Evolutionary conservation across 208 protist species (phyloP).

Genomic region (Naegleria fowleri): DNA sequence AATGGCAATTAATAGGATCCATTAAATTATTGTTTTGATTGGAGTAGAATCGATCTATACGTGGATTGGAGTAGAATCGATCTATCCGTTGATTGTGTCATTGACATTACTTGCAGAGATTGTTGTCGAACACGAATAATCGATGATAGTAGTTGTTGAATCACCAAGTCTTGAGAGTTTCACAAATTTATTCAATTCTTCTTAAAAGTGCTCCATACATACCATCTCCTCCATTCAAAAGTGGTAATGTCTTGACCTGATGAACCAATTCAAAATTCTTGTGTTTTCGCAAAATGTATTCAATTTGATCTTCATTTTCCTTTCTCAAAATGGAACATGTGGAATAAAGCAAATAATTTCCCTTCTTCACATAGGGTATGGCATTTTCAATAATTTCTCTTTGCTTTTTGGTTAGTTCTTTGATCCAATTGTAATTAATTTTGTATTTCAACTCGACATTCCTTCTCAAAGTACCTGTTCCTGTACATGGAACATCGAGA

Average conservation of each 20-base stretch:
- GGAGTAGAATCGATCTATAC: too few species aligned
- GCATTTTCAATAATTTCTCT: conserved; percentile 9
- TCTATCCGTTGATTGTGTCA: too few species aligned
- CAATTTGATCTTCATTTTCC: conserved; percentile 17
- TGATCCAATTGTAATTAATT: not conserved
- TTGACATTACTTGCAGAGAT: too few species aligned
- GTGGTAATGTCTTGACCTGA: not conserved
- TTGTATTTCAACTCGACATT: not conserved
- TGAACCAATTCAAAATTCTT: not conserved
- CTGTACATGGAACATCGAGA: not conserved
- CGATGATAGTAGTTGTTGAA: too few species aligned
- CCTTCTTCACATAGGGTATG: not conserved
- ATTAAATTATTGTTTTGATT: too few species aligned
- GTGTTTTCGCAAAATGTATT: not conserved
- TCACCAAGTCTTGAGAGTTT: too few species aligned
- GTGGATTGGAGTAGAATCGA: too few species aligned
- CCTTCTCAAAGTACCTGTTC: conserved; percentile 8
- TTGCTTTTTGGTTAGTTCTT: not conserved
- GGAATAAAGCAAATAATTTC: not conserved
- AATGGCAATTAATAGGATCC: not conserved
- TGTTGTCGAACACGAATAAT: too few species aligned
- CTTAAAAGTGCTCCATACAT: not conserved
- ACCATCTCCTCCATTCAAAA: not conserved
- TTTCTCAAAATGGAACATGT: conserved; percentile 7
- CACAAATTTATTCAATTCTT: not conserved